Evolutionary conservation across 805 yeast genomes (phyloP).

Genomic region (Sugiyamaella smithiae): DNA sequence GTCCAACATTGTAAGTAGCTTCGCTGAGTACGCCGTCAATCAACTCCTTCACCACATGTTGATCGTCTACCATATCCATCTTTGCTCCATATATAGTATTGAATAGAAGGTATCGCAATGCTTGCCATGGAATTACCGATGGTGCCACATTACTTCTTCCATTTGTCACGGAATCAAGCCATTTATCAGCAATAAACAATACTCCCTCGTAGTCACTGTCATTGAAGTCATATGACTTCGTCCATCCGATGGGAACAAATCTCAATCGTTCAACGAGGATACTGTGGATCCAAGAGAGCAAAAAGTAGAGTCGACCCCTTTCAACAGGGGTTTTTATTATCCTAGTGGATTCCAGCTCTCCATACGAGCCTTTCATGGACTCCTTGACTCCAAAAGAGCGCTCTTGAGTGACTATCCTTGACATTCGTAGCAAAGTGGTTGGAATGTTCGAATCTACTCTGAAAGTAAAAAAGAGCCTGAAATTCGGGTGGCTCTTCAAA

Average conservation of each 20-base stretch:
- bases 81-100: constrained; percentile 59
- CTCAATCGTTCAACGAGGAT: constrained; percentile 56
- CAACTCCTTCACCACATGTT: constrained; percentile 19
- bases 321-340: constrained; percentile 40
- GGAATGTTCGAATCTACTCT: constrained; percentile 47
- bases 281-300: constrained; percentile 70
- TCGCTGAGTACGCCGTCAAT: constrained; percentile 16
- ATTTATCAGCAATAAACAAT: constrained; percentile 41
- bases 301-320: constrained; percentile 46
- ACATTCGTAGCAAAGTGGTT: constrained; percentile 50
- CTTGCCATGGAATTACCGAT: constrained; percentile 52
- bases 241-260: constrained; percentile 62
- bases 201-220: constrained; percentile 66
- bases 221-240: constrained; percentile 61
- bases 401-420: constrained; percentile 60
- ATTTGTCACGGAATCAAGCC: constrained; percentile 34
- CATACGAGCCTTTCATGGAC: constrained; percentile 42
- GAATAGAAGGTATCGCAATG: constrained; percentile 48
- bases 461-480: constrained; percentile 67
- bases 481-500: constrained; percentile 33
- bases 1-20: constrained; percentile 33
- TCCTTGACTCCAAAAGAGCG: constrained; percentile 57
- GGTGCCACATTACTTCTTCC: constrained; percentile 43
- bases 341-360: constrained; percentile 22
- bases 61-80: constrained; percentile 28